Base-by-base conservation (phyloP, 305 asterid species). In the Fraxinus sp. region DNA sequence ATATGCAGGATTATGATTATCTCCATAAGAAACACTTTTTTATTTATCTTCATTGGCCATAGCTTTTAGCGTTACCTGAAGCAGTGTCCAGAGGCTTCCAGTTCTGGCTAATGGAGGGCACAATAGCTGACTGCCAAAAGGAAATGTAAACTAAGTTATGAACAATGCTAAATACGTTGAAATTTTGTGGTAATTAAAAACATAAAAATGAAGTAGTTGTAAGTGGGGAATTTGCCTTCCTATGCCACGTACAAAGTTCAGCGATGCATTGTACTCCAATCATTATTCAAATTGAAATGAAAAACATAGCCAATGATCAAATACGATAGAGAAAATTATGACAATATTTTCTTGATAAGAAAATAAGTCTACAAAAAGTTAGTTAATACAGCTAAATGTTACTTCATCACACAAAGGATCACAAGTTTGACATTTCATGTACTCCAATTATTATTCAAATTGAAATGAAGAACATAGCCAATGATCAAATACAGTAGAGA, bases 61-160 rank as follows among this genome's bases (percentile, higher is more conserved):
- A 41, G 72, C 52, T 30, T 70, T 35, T 11, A 44, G 75, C 2
- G 73, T 84, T 78, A 88, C 90, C 89, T 44, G 86, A 59, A 84
- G 80, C 14, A 77, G 46, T n/a, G 39, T 14, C 80, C n/a, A 77
- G 8, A 14, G 24, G 37, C 46, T 32, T 80, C 35, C 77, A 80
- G 28, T 77, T 84, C 83, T 76, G 88, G 84, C 85, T 78, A 76
- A 82, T 22, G 81, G 83, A 74, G 71, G 55, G 66, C 77, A 44
- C 52, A 36, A 32, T 77, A 76, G 70, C 78, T 7, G 79, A 10
- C 86, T 84, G 86, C 22, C 39, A 49, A 77, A 8, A 13, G 79
- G 24, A 72, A 81, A 80, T 77, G 33, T 30, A 77, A 64, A n/a
- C 11, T 3, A 84, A 77, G 76, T 77, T 13, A 79, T 68, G 74